These are phyloP conservation scores for Pistacia integerrima DNA, from an alignment of 345 rosid genomes.

Conservation along the genomic window DNA sequence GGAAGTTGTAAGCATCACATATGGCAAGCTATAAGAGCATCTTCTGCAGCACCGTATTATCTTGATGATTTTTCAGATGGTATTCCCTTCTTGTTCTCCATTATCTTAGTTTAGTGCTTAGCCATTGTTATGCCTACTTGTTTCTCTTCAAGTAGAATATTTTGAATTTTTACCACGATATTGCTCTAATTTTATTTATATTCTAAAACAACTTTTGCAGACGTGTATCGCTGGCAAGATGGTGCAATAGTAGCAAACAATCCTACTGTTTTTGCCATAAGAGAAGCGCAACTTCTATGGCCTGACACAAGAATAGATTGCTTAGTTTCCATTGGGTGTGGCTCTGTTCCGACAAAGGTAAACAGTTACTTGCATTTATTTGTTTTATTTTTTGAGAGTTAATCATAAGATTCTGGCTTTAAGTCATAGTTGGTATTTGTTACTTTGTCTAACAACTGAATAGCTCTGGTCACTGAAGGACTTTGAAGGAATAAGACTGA, in stretches of 20 bases:
- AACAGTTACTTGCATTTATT: conserved; percentile 13
- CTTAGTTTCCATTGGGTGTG: conserved; percentile 93
- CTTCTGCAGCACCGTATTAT: conserved; percentile 99
- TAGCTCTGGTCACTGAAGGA: too few species aligned
- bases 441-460: too few species aligned
- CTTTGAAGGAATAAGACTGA: too few species aligned
- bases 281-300: conserved; percentile 99
- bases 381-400: background rate
- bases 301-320: conserved; percentile 96
- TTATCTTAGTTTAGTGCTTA: background rate
- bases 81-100: conserved; percentile 30
- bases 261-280: conserved; percentile 87
- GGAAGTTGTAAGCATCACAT: conserved; percentile 95
- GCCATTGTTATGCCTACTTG: conserved; percentile 8
- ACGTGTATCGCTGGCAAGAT: conserved; percentile 95
- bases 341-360: conserved; percentile 98
- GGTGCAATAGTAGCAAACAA: conserved; percentile 99
- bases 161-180: too few species aligned
- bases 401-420: conserved; percentile 10
- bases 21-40: conserved; percentile 99
- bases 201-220: conserved; percentile 32
- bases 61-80: conserved; percentile 98
- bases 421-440: background rate
- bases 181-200: conserved; percentile 3
- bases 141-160: background rate